Percentiles rank a stretch among this genome's conserved stretches.
Conservation (phyloP, 208 protist genomes). For the Zelonia costaricensis region DNA sequence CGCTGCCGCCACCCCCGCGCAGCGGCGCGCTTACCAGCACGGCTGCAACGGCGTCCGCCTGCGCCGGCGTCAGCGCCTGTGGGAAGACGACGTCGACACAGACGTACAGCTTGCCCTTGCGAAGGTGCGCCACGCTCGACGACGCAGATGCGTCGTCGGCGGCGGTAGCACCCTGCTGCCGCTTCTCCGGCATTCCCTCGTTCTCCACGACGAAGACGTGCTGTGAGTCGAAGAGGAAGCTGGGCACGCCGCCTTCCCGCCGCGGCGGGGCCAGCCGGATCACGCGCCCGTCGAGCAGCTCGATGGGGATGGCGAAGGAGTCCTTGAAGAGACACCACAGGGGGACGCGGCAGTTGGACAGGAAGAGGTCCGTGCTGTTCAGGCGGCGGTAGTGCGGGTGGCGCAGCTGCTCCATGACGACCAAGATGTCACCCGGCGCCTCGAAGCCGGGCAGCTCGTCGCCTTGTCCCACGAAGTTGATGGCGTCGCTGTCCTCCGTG, state of each 20-base stretch:
- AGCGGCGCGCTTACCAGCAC: background rate
- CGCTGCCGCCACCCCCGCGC: background rate
- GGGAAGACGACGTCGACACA: conserved; percentile 34
- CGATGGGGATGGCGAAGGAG: conserved; percentile 71
- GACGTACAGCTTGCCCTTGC: conserved; percentile 30
- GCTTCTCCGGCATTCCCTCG: conserved; percentile 91
- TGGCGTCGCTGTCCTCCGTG: conserved; percentile 93
- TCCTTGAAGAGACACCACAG: conserved; percentile 86
- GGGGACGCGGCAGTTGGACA: conserved; percentile 73
- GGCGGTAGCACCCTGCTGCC: background rate
- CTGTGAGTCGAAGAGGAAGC: conserved; percentile 32
- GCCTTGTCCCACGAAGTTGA: conserved; percentile 93
- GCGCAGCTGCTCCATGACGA: conserved; percentile 94
- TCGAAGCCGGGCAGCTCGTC: conserved; percentile 89
- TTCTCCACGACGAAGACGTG: conserved; percentile 73
- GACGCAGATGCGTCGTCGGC: background rate
- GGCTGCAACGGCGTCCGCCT: conserved; percentile 15
- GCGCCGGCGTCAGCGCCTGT: conserved; percentile 3
- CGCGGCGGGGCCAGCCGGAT: conserved; percentile 66
- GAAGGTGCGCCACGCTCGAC: conserved; percentile 36
- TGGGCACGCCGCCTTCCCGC: conserved; percentile 16
- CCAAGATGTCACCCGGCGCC: conserved; percentile 95
- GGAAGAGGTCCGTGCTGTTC: conserved; percentile 88
- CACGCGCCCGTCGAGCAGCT: conserved; percentile 89
- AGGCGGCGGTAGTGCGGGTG: conserved; percentile 93